phyloP scores from a whole-genome alignment of 495 filamentous ascomycete genomes.

The Trichoderma reesei region DNA sequence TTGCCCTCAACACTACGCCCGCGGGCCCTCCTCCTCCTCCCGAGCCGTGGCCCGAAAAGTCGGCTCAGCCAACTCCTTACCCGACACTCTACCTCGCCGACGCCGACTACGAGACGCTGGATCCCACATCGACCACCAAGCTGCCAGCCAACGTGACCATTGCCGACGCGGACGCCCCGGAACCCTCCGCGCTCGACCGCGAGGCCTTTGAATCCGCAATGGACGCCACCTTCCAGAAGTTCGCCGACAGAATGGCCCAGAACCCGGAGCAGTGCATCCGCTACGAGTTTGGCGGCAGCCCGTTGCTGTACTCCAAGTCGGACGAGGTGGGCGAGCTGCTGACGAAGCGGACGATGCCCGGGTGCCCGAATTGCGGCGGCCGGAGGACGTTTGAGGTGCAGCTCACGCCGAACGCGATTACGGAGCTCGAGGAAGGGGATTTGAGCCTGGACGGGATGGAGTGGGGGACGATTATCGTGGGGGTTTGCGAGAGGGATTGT shows the following conservation, averaged over 20 bases:
- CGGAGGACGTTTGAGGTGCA: conserved; percentile 75
- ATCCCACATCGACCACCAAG: conserved; percentile 32
- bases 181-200: conserved; percentile 58
- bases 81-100: conserved; percentile 68
- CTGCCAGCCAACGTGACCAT: conserved; percentile 43
- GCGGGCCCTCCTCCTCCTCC: conserved; percentile 30
- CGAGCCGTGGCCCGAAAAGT: conserved; percentile 65
- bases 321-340: conserved; percentile 66
- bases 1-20: conserved; percentile 33
- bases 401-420: conserved; percentile 83
- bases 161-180: conserved; percentile 46
- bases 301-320: conserved; percentile 68
- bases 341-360: conserved; percentile 45
- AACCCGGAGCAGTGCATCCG: conserved; percentile 92
- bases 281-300: conserved; percentile 76
- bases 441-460: conserved; percentile 86
- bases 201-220: conserved; percentile 73
- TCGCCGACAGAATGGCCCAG: conserved; percentile 77
- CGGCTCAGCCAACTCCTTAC: conserved; percentile 58
- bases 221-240: conserved; percentile 83
- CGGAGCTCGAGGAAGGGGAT: conserved; percentile 73
- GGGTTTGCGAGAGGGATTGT: conserved; percentile 52
- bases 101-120: conserved; percentile 84
- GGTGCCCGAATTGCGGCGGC: conserved; percentile 65
- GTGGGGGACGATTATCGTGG: conserved; percentile 94